Evolutionary conservation across 2,329 filamentous ascomycete genomes (phyloP).

Genomic region (Zalaria obscura): DNA sequence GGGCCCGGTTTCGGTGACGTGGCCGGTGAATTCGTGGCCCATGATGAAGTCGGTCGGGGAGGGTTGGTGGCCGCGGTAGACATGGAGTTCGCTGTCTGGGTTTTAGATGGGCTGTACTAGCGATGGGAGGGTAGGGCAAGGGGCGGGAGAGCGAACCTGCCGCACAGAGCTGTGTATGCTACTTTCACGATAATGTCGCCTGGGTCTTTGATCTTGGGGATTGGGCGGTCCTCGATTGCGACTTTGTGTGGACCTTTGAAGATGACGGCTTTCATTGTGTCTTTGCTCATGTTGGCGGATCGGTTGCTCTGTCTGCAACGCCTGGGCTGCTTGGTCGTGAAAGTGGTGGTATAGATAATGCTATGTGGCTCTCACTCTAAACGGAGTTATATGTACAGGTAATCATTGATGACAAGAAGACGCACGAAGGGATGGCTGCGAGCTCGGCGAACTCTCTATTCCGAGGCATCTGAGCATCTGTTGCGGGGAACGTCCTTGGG

Average conservation of each 20-base stretch:
- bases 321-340: too few species aligned
- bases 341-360: too few species aligned
- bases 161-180: conserved; percentile 70
- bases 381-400: too few species aligned
- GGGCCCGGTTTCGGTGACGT: conserved; percentile 52
- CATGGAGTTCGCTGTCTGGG: conserved; percentile 58
- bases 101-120: not conserved
- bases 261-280: conserved; percentile 75
- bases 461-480: too few species aligned
- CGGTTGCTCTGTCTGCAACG: too few species aligned
- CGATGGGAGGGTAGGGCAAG: not conserved
- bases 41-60: conserved; percentile 50
- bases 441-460: too few species aligned
- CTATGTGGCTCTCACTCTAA: too few species aligned
- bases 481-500: too few species aligned
- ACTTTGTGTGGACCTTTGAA: conserved; percentile 68
- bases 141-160: conserved; percentile 48
- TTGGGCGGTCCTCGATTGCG: conserved; percentile 62
- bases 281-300: conserved; percentile 1
- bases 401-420: too few species aligned
- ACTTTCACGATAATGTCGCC: conserved; percentile 75
- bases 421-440: too few species aligned
- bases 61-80: conserved; percentile 68
- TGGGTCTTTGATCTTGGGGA: conserved; percentile 57
- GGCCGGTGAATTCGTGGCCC: conserved; percentile 82